Percentiles rank a stretch among this genome's conserved stretches.
Evolutionary conservation across 805 yeast species (phyloP).

Genomic region (Suhomyces prunicola): DNA sequence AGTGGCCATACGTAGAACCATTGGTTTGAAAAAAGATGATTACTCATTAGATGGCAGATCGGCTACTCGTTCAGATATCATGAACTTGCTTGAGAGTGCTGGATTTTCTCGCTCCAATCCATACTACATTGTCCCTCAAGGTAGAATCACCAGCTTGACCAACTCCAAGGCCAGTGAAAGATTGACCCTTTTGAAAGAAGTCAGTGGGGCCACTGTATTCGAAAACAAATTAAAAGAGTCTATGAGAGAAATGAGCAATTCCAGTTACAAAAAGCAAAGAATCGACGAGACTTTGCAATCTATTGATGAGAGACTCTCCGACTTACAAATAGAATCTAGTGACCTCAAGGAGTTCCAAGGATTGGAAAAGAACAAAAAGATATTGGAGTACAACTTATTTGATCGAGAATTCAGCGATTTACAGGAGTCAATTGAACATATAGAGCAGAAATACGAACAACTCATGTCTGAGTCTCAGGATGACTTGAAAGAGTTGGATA

Average conservation of each 20-base stretch:
- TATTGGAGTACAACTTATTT: slow-evolving; percentile 68
- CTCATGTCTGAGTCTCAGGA: slow-evolving; percentile 51
- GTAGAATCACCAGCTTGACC: slow-evolving; percentile 81
- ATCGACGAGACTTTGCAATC: slow-evolving; percentile 71
- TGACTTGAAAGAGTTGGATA: slow-evolving; percentile 54
- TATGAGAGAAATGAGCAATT: slow-evolving; percentile 69
- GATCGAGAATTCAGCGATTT: slow-evolving; percentile 72
- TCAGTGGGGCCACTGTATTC: slow-evolving; percentile 92
- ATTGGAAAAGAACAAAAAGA: slow-evolving; percentile 64
- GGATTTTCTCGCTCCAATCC: slow-evolving; percentile 91
- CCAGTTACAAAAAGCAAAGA: slow-evolving; percentile 65
- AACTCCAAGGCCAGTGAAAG: slow-evolving; percentile 87
- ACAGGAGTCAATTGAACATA: slow-evolving; percentile 53
- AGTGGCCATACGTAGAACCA: slow-evolving; percentile 77
- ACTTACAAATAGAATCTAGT: slow-evolving; percentile 74
- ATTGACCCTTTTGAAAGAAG: slow-evolving; percentile 75
- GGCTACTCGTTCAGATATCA: slow-evolving; percentile 75
- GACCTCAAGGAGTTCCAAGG: slow-evolving; percentile 70
- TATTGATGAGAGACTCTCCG: slow-evolving; percentile 68
- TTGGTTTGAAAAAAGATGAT: slow-evolving; percentile 91
- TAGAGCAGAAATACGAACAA: slow-evolving; percentile 56
- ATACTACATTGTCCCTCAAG: slow-evolving; percentile 96
- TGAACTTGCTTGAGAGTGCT: slow-evolving; percentile 81
- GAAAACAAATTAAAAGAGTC: slow-evolving; percentile 80
- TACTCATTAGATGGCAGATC: slow-evolving; percentile 78